Conservation (phyloP, 495 filamentous ascomycete genomes). For the Penicillium psychrofluorescens region DNA sequence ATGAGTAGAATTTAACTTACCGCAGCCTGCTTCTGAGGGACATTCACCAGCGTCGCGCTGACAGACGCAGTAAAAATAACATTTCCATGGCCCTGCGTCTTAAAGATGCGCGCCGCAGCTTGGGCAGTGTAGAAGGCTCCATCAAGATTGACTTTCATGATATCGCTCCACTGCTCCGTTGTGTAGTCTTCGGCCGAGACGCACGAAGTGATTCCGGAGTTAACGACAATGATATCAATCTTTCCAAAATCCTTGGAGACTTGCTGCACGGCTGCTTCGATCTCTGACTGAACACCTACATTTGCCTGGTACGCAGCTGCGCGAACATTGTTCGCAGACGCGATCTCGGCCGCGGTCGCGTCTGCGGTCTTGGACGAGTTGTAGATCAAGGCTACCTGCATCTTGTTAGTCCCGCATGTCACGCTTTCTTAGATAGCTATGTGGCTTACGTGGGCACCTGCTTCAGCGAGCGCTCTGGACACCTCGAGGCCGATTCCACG, state of each 20-base stretch:
- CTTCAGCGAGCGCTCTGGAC: constrained; percentile 64
- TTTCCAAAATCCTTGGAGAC: constrained; percentile 58
- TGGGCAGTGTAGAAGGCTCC: constrained; percentile 40
- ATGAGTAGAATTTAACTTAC: constrained; percentile 2
- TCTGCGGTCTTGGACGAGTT: constrained; percentile 66
- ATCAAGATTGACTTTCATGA: constrained; percentile 42
- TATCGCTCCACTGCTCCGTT: constrained; percentile 22
- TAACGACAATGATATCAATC: constrained; percentile 71
- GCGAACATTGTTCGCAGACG: constrained; percentile 63
- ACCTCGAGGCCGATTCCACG: constrained; percentile 75
- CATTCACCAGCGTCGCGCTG: constrained; percentile 37
- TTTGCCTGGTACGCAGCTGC: constrained; percentile 60
- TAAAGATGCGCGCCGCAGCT: constrained; percentile 34
- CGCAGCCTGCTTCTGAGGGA: constrained; percentile 37
- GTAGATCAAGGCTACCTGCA: constrained; percentile 59
- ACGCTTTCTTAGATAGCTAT: not conserved
- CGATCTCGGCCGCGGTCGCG: constrained; percentile 60
- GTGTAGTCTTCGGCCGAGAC: constrained; percentile 32
- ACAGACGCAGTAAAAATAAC: constrained; percentile 37
- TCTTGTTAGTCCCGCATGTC: not conserved
- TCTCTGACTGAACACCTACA: constrained; percentile 47
- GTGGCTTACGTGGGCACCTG: constrained; percentile 57
- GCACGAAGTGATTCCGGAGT: constrained; percentile 56
- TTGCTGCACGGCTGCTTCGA: constrained; percentile 46
- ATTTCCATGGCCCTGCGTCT: constrained; percentile 30